phyloP scores from a whole-genome alignment of 2,329 filamentous ascomycete species.

The Ceratocystis ficicola region DNA sequence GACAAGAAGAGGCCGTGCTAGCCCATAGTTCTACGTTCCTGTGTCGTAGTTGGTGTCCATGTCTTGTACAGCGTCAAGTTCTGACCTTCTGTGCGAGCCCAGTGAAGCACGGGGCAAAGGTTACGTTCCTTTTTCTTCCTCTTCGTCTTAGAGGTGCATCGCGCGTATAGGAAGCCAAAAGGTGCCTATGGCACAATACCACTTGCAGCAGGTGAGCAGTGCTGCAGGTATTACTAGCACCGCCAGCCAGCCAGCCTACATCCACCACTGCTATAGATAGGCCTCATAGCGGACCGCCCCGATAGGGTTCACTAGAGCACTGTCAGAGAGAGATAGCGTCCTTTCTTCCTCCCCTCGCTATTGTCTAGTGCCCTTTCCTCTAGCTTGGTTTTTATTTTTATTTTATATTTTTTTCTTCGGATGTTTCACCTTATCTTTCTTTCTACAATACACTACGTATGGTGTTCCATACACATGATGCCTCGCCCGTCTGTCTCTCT shows the following conservation, averaged over 20 bases:
- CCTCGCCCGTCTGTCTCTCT: no score
- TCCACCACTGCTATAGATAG: neutral
- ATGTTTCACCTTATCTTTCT: slow-evolving; percentile 8
- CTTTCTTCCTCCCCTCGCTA: neutral
- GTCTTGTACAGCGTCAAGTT: neutral
- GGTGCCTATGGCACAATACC: no score
- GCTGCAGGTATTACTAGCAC: neutral
- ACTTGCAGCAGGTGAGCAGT: neutral
- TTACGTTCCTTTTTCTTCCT: neutral
- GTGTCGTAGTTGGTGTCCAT: neutral
- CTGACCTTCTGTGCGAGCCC: neutral
- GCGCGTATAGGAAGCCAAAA: neutral
- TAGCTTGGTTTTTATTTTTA: no score
- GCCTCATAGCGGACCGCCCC: neutral
- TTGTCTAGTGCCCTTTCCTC: neutral
- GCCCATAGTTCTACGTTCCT: no score
- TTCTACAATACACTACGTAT: neutral
- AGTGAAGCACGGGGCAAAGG: neutral
- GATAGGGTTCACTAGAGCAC: neutral
- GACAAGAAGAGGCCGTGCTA: neutral
- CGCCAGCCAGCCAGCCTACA: neutral
- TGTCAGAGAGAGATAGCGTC: neutral
- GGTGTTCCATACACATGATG: no score
- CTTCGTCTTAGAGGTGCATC: neutral
- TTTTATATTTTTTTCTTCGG: neutral